Evolutionary conservation across 345 rosid genomes (phyloP).

Genomic region (Eucalyptus caleyi): DNA sequence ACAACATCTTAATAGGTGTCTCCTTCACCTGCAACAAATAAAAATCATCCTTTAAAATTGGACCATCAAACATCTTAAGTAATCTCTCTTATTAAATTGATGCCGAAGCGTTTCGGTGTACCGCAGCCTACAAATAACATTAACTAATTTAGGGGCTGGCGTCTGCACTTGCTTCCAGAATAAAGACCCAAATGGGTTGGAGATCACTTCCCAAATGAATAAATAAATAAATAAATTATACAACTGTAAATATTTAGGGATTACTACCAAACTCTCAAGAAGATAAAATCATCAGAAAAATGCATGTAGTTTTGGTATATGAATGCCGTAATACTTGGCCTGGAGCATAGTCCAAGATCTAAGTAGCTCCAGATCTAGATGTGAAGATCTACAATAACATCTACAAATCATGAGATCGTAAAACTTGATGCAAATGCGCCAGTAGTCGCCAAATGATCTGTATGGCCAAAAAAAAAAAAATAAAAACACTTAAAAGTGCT

Average conservation of each 20-base stretch:
- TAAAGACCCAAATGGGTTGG: not conserved
- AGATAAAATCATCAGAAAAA: not conserved
- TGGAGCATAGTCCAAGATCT: not conserved
- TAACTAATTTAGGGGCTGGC: not conserved
- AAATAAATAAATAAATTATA: not conserved
- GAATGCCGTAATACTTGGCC: not conserved
- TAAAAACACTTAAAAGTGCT: not conserved
- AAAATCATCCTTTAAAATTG: not conserved
- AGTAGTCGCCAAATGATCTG: not conserved
- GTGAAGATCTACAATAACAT: not conserved
- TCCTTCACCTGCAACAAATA: not conserved
- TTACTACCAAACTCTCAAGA: not conserved
- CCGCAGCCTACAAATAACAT: not conserved
- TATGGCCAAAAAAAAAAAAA: not conserved
- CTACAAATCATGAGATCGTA: not conserved
- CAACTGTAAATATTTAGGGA: not conserved
- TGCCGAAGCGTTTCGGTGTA: not conserved
- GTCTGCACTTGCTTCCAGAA: not conserved
- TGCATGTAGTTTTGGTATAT: not conserved
- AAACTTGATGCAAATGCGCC: not conserved
- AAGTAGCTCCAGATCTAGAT: not conserved
- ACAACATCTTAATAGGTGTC: not conserved
- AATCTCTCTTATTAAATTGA: not conserved
- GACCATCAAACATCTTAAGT: not conserved
- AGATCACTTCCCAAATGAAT: not conserved